Percentiles rank a stretch among this genome's conserved stretches.
Conservation (phyloP, 768 basidiomycete species). For the Calocera viscosa region DNA sequence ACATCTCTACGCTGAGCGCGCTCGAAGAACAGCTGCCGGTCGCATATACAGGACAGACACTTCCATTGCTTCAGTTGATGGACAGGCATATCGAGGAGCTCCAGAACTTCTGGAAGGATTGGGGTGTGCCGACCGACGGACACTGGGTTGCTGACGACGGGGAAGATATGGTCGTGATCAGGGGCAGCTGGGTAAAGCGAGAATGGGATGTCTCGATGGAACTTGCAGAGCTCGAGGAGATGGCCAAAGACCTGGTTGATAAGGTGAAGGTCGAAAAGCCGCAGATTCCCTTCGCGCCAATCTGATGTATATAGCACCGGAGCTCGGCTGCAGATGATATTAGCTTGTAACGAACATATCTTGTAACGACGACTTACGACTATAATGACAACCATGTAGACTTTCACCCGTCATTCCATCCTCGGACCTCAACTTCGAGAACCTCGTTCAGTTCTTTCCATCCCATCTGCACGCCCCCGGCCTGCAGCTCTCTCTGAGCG, state of each 20-base stretch:
- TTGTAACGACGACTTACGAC: constrained; percentile 6
- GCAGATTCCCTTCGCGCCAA: not conserved
- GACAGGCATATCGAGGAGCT: not conserved
- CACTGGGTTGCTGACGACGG: not conserved
- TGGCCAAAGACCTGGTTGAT: not conserved
- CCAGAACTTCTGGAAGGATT: not conserved
- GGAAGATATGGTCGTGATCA: not conserved
- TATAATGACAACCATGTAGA: not conserved
- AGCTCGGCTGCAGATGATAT: not conserved
- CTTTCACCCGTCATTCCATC: not conserved
- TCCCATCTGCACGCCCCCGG: not conserved
- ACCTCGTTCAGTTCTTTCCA: not conserved
- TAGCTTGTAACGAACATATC: not conserved
- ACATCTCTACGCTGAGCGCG: not conserved
- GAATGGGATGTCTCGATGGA: not conserved
- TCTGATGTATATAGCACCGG: not conserved
- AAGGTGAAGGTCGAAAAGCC: not conserved
- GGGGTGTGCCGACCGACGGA: not conserved
- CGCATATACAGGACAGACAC: not conserved
- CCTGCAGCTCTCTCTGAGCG: not conserved
- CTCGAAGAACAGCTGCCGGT: not conserved
- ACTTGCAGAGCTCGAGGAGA: not conserved
- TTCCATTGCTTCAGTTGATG: not conserved
- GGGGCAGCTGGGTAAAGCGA: constrained; percentile 1
- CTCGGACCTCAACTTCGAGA: not conserved